Evolutionary conservation across 176 grass and related monocot genomes (phyloP).

Genomic region (Ensete ventricosum): DNA sequence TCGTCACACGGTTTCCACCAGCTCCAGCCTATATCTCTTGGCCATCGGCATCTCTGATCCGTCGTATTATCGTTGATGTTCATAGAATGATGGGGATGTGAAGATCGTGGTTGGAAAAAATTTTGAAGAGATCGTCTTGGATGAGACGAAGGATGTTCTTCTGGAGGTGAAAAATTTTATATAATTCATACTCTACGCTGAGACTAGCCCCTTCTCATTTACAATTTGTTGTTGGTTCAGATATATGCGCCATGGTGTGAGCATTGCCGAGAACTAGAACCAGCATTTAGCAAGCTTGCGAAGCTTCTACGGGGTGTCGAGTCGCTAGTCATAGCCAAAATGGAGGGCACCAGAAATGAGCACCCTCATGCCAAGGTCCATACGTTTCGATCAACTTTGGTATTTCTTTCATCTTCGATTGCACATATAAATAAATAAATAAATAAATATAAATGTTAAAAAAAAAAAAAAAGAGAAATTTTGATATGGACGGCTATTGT

Average conservation of each 20-base stretch:
- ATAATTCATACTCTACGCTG: neutral
- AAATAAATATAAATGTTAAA: too few species aligned
- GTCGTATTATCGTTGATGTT: slow-evolving; percentile 16
- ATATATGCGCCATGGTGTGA: slow-evolving; percentile 95
- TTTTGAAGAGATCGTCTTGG: slow-evolving; percentile 82
- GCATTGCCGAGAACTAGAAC: slow-evolving; percentile 81
- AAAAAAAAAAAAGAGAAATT: too few species aligned
- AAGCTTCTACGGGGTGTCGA: slow-evolving; percentile 60
- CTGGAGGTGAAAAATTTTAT: slow-evolving; percentile 41
- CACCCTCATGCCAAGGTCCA: slow-evolving; percentile 73
- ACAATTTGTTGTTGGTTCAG: slow-evolving; percentile 9
- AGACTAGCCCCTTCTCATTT: neutral
- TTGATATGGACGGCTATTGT: neutral
- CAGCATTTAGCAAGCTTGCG: slow-evolving; percentile 70
- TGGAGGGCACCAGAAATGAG: slow-evolving; percentile 87
- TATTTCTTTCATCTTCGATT: too few species aligned
- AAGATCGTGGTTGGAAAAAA: slow-evolving; percentile 89
- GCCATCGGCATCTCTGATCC: neutral
- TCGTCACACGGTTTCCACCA: slow-evolving; percentile 3
- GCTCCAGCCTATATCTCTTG: neutral
- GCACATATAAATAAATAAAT: neutral
- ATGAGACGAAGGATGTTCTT: slow-evolving; percentile 95
- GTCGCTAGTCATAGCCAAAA: slow-evolving; percentile 91
- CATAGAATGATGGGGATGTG: slow-evolving; percentile 77
- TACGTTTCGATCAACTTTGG: neutral